These are phyloP conservation scores for Botryotinia globosa DNA, from an alignment of 2,329 filamentous ascomycete species.

Conservation along the genomic window DNA sequence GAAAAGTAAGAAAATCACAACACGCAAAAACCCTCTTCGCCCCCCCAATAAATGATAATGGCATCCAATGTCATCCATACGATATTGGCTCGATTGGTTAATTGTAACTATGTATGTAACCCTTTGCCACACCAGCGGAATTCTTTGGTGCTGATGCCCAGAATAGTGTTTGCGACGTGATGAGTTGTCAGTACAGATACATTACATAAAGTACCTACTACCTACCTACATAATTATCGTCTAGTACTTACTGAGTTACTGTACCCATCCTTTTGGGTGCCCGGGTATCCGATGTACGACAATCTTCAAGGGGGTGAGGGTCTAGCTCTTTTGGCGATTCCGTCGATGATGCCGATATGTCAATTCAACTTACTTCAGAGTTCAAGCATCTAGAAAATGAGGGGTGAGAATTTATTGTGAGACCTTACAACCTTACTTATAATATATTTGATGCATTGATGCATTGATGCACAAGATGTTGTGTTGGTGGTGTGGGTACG, in stretches of 20 bases:
- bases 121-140: not conserved
- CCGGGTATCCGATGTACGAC: not conserved
- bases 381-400: slow-evolving; percentile 1
- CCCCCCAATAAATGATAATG: not conserved
- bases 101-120: no score
- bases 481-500: not conserved
- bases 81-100: not conserved
- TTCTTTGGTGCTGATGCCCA: not conserved
- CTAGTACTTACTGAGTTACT: not conserved
- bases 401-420: not conserved
- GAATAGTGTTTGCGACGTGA: slow-evolving; percentile 18
- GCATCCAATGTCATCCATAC: not conserved
- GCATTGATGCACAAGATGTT: not conserved
- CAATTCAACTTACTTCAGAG: not conserved
- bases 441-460: slow-evolving; percentile 3
- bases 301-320: not conserved
- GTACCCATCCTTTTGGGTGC: slow-evolving; percentile 9
- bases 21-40: not conserved
- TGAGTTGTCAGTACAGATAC: slow-evolving; percentile 18
- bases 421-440: no score
- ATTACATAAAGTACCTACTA: not conserved
- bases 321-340: not conserved
- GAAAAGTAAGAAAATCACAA: not conserved
- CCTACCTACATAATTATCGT: not conserved
- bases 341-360: not conserved